Percentiles rank a stretch among this genome's conserved stretches.
Conservation (phyloP, 768 basidiomycete genomes). For the Panellus pusillus region DNA sequence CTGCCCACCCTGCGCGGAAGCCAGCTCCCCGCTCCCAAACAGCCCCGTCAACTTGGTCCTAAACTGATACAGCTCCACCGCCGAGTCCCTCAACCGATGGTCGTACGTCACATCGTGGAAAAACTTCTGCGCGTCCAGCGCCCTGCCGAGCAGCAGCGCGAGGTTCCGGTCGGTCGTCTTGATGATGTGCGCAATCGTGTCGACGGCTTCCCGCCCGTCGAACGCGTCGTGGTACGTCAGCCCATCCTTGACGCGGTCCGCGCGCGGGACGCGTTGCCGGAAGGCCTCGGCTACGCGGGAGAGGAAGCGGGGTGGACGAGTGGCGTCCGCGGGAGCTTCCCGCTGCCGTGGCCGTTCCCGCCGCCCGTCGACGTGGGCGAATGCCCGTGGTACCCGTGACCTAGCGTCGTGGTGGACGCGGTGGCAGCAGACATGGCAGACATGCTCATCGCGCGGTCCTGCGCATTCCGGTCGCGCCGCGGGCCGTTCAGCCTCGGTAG, state of each 20-base stretch:
- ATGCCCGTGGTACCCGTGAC: constrained; percentile 27
- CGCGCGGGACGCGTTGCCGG: constrained; percentile 71
- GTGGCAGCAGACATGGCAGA: constrained; percentile 61
- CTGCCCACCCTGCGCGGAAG: constrained; percentile 19
- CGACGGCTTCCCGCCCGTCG: constrained; percentile 95
- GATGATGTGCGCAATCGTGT: constrained; percentile 97
- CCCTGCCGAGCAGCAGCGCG: constrained; percentile 90
- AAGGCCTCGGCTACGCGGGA: constrained; percentile 95
- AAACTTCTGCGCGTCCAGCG: constrained; percentile 96
- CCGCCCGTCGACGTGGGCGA: constrained; percentile 8
- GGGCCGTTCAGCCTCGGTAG: constrained; percentile 49
- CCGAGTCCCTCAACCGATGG: constrained; percentile 88
- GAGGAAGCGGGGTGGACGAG: constrained; percentile 94
- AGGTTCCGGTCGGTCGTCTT: constrained; percentile 97
- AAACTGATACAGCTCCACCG: constrained; percentile 92
- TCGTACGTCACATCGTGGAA: constrained; percentile 99
- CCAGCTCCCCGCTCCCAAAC: constrained; percentile 77
- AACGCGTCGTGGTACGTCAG: constrained; percentile 96
- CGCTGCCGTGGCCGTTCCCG: constrained; percentile 32
- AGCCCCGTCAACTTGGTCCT: constrained; percentile 79
- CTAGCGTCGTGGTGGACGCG: constrained; percentile 36
- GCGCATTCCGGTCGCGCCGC: constrained; percentile 58
- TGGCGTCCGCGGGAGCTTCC: constrained; percentile 52
- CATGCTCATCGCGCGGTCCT: constrained; percentile 79
- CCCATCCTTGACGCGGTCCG: constrained; percentile 90